A percentile compares a stretch with the other conserved stretches of the same genome.
phyloP scores from a whole-genome alignment of 768 basidiomycete genomes.

The Lanmaoa rubissima region DNA sequence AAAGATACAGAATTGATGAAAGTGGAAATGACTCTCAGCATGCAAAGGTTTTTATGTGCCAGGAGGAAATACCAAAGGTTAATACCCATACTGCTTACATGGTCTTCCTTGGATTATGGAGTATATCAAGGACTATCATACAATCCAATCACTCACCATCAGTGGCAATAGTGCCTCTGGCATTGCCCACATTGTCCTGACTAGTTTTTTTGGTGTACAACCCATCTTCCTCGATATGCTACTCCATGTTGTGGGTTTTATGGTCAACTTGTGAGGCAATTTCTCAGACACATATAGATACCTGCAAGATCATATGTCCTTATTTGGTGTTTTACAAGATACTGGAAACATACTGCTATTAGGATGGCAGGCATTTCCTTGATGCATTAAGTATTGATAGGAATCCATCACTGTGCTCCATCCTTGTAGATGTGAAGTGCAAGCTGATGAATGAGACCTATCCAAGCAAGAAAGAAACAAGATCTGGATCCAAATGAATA shows the following conservation, averaged over 20 bases:
- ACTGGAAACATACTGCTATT: too few species aligned
- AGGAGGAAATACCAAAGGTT: conserved; percentile 40
- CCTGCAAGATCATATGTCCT: too few species aligned
- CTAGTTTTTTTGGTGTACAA: conserved; percentile 42
- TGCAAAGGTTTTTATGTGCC: conserved; percentile 30
- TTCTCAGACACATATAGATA: conserved; percentile 55
- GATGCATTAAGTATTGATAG: too few species aligned
- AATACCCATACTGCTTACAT: conserved; percentile 57
- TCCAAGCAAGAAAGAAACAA: too few species aligned
- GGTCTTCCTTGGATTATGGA: conserved; percentile 69
- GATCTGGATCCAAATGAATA: too few species aligned
- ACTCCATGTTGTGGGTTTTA: conserved; percentile 67
- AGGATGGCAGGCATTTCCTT: too few species aligned
- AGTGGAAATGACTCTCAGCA: conserved; percentile 35
- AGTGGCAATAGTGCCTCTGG: conserved; percentile 48
- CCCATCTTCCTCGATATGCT: conserved; percentile 66
- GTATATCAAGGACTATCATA: conserved; percentile 57
- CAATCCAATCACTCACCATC: conserved; percentile 54
- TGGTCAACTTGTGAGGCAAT: conserved; percentile 56
- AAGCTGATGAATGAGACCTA: too few species aligned
- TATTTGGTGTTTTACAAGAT: too few species aligned
- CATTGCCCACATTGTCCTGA: conserved; percentile 48
- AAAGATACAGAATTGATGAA: too few species aligned
- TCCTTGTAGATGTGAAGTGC: too few species aligned
- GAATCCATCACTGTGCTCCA: too few species aligned